Evolutionary conservation across 2,329 filamentous ascomycete species (phyloP).

Genomic region (Claviceps sp.): DNA sequence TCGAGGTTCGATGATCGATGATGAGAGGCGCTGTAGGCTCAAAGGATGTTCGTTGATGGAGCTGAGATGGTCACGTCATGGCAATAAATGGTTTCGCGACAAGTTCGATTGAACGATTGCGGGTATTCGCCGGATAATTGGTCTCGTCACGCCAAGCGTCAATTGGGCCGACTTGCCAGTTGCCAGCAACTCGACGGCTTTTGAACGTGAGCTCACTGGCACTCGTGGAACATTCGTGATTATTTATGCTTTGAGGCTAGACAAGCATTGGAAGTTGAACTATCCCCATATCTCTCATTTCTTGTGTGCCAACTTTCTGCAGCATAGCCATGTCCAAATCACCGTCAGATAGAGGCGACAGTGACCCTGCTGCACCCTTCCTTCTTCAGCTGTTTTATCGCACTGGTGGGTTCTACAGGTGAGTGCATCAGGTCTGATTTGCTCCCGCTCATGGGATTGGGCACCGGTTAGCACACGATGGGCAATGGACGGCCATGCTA

Average conservation of each 20-base stretch:
- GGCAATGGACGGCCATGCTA: not conserved
- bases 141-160: not conserved
- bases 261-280: not conserved
- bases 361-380: slow-evolving; percentile 64
- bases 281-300: too few species aligned
- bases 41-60: too few species aligned
- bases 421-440: slow-evolving; percentile 7
- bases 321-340: slow-evolving; percentile 10
- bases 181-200: not conserved
- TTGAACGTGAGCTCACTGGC: not conserved
- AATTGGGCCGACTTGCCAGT: not conserved
- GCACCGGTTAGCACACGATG: not conserved
- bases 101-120: slow-evolving; percentile 11
- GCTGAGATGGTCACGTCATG: not conserved
- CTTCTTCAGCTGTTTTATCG: slow-evolving; percentile 77
- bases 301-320: not conserved
- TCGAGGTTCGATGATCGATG: too few species aligned
- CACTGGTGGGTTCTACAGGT: slow-evolving; percentile 58
- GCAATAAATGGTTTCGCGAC: not conserved
- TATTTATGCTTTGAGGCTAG: not conserved
- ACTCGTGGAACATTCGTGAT: not conserved
- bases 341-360: slow-evolving; percentile 34
- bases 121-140: slow-evolving; percentile 15
- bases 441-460: too few species aligned
- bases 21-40: too few species aligned